Evolutionary conservation across 2,329 filamentous ascomycete species (phyloP), one percentile per base, ranked within the genome.

Genomic region (Penicillium sp.): DNA sequence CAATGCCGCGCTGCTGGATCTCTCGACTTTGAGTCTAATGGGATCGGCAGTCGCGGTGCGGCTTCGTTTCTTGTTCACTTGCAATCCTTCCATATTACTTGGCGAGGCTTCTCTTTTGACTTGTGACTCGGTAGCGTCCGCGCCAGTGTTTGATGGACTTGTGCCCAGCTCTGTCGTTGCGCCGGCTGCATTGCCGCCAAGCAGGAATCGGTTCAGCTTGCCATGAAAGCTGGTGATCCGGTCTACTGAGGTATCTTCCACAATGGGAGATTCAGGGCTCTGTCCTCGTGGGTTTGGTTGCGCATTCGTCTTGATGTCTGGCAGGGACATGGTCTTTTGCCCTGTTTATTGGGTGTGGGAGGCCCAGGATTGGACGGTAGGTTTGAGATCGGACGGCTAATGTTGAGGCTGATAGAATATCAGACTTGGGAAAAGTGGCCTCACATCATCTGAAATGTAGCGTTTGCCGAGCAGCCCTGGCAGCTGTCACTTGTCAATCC

Each of bases 161-260:
- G 34, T 26, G 5, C 32, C 9, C 43, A 43, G 24, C 46, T 43
- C 29, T 53, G 47, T 38, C 9, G 43, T 25, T 24, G 7, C 26
- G 5, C 9, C 6, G 5, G 43, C 24, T 18, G 18, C 7, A 25
- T 38, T 28, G 37, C 36, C 39, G 13, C 27, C 32, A 29, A 40
- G 66, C 1, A 67, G 50, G 38, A 61, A 72, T 52, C 63, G 60
- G 29, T 64, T 63, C 6, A 72, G 53, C 12, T 50, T 55, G 11
- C 68, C 69, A 38, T 69, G 59, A 50, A 72, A 72, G 39, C 58
- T 67, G 44, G 63, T 64, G 4, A 50, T 50, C 35, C 58, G 64
- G 52, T 68, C 64, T 45, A 68, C 59, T 11, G 66, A 65, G 7
- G 66, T 57, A 43, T 66, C 59, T 1, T 61, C 47, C 4, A 29